A percentile compares a stretch with the other conserved stretches of the same genome.
phyloP scores from a whole-genome alignment of 129 eudicot species.

The Pittosporum tobira region DNA sequence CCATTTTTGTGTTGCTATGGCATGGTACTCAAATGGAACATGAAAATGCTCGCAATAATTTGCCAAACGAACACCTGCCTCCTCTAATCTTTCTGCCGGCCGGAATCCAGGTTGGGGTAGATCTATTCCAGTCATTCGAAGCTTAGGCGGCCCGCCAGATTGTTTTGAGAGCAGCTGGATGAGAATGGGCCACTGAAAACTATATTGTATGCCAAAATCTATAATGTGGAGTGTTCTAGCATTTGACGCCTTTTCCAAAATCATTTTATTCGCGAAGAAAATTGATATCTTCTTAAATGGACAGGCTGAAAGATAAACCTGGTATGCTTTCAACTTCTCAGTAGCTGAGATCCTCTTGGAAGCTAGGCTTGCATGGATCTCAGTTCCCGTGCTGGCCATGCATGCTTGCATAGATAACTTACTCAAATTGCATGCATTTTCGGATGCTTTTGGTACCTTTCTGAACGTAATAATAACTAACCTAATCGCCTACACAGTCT shows the following conservation, averaged over 20 bases:
- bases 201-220: slow-evolving; percentile 65
- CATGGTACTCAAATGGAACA: slow-evolving; percentile 58
- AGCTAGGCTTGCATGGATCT: slow-evolving; percentile 7
- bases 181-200: slow-evolving; percentile 76
- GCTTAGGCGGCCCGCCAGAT: slow-evolving; percentile 51
- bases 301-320: slow-evolving; percentile 39
- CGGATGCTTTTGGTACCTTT: too few relatives aligned
- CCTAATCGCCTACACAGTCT: too few relatives aligned
- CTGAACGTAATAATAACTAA: too few relatives aligned
- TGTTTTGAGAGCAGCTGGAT: slow-evolving; percentile 39
- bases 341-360: slow-evolving; percentile 8
- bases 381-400: slow-evolving; percentile 13
- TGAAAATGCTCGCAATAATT: slow-evolving; percentile 46
- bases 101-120: slow-evolving; percentile 62
- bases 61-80: slow-evolving; percentile 62
- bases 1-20: slow-evolving; percentile 52
- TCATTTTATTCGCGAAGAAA: slow-evolving; percentile 47
- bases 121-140: slow-evolving; percentile 76
- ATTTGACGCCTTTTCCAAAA: slow-evolving; percentile 20
- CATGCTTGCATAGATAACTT: too few relatives aligned
- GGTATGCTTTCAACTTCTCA: slow-evolving; percentile 59
- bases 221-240: slow-evolving; percentile 49
- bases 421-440: too few relatives aligned
- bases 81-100: slow-evolving; percentile 61
- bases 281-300: slow-evolving; percentile 53